A percentile compares a stretch with the other conserved stretches of the same genome.
Evolutionary conservation across 2,329 filamentous ascomycete species (phyloP).

Genomic region (Diaporthe eres): DNA sequence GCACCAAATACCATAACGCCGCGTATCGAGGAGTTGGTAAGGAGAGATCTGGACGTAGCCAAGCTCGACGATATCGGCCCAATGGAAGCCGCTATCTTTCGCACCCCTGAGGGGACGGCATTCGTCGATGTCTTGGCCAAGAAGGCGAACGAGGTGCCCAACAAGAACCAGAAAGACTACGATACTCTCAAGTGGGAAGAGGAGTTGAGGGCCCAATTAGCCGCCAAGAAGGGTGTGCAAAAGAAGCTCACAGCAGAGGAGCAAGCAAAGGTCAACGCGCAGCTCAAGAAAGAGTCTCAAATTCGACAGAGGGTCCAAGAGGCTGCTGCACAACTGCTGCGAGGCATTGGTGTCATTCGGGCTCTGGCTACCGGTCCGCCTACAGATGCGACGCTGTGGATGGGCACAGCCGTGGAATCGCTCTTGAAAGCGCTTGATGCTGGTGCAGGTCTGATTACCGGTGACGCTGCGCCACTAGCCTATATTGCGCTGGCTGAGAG

Average conservation of each 20-base stretch:
- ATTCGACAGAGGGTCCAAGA: conserved; percentile 81
- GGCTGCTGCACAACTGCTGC: conserved; percentile 79
- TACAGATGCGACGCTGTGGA: conserved; percentile 91
- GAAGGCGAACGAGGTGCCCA: conserved; percentile 78
- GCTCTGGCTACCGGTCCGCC: conserved; percentile 88
- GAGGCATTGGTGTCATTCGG: conserved; percentile 88
- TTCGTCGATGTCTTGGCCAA: conserved; percentile 94
- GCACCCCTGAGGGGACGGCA: conserved; percentile 87
- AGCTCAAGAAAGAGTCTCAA: conserved; percentile 86
- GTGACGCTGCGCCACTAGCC: conserved; percentile 81
- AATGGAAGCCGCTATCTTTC: conserved; percentile 92
- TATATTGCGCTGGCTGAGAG: conserved; percentile 86
- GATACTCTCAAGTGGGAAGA: conserved; percentile 98
- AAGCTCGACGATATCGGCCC: conserved; percentile 83
- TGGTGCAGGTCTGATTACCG: conserved; percentile 85
- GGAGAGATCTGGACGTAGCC: conserved; percentile 77
- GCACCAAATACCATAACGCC: conserved; percentile 86
- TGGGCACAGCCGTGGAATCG: conserved; percentile 82
- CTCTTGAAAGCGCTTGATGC: conserved; percentile 83
- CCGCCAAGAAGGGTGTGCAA: conserved; percentile 91
- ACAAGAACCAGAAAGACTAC: conserved; percentile 95
- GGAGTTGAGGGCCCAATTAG: conserved; percentile 87
- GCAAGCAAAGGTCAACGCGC: conserved; percentile 88
- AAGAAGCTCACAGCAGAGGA: conserved; percentile 95
- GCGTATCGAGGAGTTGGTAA: conserved; percentile 80